A percentile compares a stretch with the other conserved stretches of the same genome.
phyloP scores from a whole-genome alignment of 169 alveolate genomes.

The Theileria annulata region DNA sequence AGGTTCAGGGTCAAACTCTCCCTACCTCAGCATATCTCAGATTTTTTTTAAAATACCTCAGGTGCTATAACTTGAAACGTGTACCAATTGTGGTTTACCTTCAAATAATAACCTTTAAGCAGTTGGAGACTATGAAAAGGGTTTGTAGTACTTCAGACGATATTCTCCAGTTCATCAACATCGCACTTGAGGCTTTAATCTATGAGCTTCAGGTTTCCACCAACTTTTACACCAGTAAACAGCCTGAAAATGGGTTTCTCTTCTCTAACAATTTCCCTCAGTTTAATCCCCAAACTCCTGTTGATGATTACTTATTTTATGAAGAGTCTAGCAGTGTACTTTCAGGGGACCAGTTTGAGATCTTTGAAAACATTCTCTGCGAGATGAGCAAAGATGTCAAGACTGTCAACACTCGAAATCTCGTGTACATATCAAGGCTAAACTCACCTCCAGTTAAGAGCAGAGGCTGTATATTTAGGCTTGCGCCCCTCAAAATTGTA shows the following conservation, averaged over 20 bases:
- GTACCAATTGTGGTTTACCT: conserved; percentile 44
- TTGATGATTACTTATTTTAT: not conserved
- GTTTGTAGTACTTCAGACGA: conserved; percentile 1
- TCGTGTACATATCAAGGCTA: conserved; percentile 54
- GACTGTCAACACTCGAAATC: conserved; percentile 31
- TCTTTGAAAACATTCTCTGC: conserved; percentile 14
- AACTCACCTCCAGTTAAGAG: conserved; percentile 45
- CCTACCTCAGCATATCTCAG: conserved; percentile 45
- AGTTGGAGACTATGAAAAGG: conserved; percentile 44
- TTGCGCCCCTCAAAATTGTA: conserved; percentile 37
- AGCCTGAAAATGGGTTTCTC: not conserved
- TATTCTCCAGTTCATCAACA: conserved; percentile 13
- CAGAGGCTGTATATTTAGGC: conserved; percentile 44
- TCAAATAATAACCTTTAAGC: conserved; percentile 48
- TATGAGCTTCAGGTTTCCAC: conserved; percentile 21
- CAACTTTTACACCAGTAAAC: not conserved
- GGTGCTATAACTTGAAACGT: conserved; percentile 33
- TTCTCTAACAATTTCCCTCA: not conserved
- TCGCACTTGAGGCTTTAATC: conserved; percentile 19
- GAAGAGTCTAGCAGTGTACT: conserved; percentile 9
- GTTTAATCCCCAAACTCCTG: not conserved
- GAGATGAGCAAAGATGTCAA: conserved; percentile 25
- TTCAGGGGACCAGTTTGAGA: conserved; percentile 7
- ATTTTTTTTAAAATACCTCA: conserved; percentile 38
- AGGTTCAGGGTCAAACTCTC: conserved; percentile 34